Percentiles rank a stretch among this genome's conserved stretches.
phyloP scores from a whole-genome alignment of 2,329 filamentous ascomycete species.

The Aureobasidium lini region DNA sequence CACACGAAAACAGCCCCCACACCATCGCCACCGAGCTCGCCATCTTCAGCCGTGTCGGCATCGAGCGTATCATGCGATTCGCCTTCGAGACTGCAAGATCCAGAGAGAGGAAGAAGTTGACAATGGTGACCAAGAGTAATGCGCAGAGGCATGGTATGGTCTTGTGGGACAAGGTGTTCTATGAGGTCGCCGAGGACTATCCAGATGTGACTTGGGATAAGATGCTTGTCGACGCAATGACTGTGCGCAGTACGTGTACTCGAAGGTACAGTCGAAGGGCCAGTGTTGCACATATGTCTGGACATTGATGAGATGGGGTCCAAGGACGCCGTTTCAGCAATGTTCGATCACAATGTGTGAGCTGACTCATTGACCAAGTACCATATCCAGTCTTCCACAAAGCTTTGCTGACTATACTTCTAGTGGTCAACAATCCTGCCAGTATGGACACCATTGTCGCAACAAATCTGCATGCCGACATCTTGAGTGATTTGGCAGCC shows the following conservation, averaged over 20 bases:
- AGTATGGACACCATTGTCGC: conserved; percentile 42
- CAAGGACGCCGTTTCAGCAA: no score
- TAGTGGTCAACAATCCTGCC: conserved; percentile 34
- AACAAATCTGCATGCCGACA: conserved; percentile 49
- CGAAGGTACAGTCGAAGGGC: no score
- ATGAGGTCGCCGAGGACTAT: conserved; percentile 39
- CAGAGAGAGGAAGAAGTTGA: conserved; percentile 39
- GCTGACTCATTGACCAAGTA: no score
- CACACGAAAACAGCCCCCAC: conserved; percentile 33
- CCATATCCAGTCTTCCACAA: no score
- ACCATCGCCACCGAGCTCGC: conserved; percentile 40
- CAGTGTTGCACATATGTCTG: conserved; percentile 19
- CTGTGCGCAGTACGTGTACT: conserved; percentile 29
- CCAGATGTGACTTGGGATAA: conserved; percentile 39
- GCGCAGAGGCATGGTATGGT: conserved; percentile 44
- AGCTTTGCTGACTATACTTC: no score
- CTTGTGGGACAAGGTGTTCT: conserved; percentile 41
- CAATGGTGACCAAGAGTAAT: conserved; percentile 45
- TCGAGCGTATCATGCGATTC: conserved; percentile 42
- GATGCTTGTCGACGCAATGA: conserved; percentile 46
- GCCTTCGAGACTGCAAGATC: conserved; percentile 40
- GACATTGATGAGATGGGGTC: no score
- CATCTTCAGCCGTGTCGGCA: conserved; percentile 39
- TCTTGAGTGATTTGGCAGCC: conserved; percentile 60
- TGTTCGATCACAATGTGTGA: no score